Base-by-base conservation (phyloP, 176 grass and related monocot genomes). In the Microstegium vimineum region DNA sequence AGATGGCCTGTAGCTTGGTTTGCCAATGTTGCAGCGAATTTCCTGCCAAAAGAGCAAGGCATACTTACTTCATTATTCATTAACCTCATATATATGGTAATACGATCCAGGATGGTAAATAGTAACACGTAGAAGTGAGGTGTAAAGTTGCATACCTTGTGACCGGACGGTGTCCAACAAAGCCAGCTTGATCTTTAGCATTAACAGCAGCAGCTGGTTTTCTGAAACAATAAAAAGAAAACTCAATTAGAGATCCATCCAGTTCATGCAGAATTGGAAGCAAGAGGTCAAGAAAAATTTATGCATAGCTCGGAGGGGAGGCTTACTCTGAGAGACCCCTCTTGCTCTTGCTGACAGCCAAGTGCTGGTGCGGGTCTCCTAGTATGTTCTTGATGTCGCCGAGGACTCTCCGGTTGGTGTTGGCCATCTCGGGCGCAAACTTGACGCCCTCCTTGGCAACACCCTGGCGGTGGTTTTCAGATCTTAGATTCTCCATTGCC, bases 371-470 rank as follows among this genome's bases (percentile, higher is more conserved):
- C 16, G 75, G 61, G 23, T 62, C 86, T n/a, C 83, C 71, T 1
- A 96, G 73, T 2, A 91, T 82, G 64, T 93, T 96, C 25, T 91
- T 86, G 38, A 96, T 96, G 69, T 87, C 88, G 40, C 76, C 45
- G 5, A 96, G 83, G 28, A 81, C 90, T 43, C 86, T 84, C 32
- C 94, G 20, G 75, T 87, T 93, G 1, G 75, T 81, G 62, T 87
- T 91, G 3, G 66, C 70, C 41, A 52, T 73, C 20, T 81, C 87
- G 2, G 66, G 33, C 2, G 51, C 77, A 13, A 68, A 70, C 81
- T 91, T 96, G 31, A 93, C 90, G 37, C 87, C 94, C 71, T 85
- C 94, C 88, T 88, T 95, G 66, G 88, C 79, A 57, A 40, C 77
- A 62, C 87, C 82, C 17, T 63, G 62, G 75, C 37, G 69, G 64